Evolutionary conservation across 2,329 filamentous ascomycete species (phyloP), one percentile per base, ranked within the genome.

Genomic region (Hymenoscyphus infarciens): DNA sequence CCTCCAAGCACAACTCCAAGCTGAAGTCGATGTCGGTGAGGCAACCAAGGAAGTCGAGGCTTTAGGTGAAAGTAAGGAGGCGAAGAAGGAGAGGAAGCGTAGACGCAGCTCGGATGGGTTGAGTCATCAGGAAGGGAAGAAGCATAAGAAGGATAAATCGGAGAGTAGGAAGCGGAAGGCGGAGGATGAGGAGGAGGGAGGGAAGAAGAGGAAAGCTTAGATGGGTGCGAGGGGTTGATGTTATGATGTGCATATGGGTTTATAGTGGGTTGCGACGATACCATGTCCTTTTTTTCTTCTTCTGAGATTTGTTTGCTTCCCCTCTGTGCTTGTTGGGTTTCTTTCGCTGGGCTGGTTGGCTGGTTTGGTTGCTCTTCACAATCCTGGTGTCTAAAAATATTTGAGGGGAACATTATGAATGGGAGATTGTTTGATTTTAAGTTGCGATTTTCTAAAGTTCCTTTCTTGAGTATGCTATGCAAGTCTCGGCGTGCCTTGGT

Each of bases 21-120:
- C 39, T 11, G 60, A 61, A n/a, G 54, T 61, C 8, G 54, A 61
- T 49, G 22, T 52, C 31, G 39, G 39, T 4, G 58, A 62, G 54
- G 59, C 63, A 1, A 15, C 39, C 4, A 64, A 59, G 49, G 66
- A 63, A 15, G 59, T 55, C 3, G 60, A 57, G 45, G 45, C 42
- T 3, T 16, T 52, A 4, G 56, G 61, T 22, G 52, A 58, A 15
- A 29, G 22, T 45, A 55, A 49, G 13, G 35, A 53, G 53, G 25
- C 55, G 0, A n/a, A 56, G 38, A 56, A 49, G 45, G 53, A 33
- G 25, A 56, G 57, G 38, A 57, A 55, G 38, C 31, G 54, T 10
- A 42, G 54, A 53, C 52, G 33, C 49, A 64, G 38, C 38, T 61
- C 60, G n/a, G 60, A 61, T 35, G 60, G 60, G 31, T 13, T 39